phyloP scores from a whole-genome alignment of 257 asterid species.

The Fraxinus quadrangulata region DNA sequence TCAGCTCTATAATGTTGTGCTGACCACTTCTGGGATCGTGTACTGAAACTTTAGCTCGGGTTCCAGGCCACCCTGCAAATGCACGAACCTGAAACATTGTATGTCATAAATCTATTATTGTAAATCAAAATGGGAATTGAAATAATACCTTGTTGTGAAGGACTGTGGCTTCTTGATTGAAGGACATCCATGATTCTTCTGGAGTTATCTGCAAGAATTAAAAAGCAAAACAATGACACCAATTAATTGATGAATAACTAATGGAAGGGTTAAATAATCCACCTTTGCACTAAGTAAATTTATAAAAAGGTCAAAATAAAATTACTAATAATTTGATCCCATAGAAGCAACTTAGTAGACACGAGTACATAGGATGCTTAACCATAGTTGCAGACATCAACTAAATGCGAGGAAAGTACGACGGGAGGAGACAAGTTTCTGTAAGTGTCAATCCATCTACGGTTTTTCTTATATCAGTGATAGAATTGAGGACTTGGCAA shows the following conservation, averaged over 20 bases:
- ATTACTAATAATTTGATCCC: neutral
- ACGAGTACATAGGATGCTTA: neutral
- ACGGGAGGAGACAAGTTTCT: neutral
- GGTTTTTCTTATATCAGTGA: neutral
- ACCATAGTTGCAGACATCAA: neutral
- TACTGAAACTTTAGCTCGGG: conserved; percentile 69
- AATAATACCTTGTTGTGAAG: conserved; percentile 85
- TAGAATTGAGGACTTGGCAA: neutral
- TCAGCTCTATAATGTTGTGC: conserved; percentile 55
- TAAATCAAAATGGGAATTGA: conserved; percentile 21
- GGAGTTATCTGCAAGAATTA: conserved; percentile 60
- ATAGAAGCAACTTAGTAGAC: neutral
- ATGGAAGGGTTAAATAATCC: conserved; percentile 1
- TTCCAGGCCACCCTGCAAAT: conserved; percentile 99
- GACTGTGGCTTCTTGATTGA: conserved; percentile 64
- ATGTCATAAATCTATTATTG: conserved; percentile 35
- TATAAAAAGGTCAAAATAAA: neutral
- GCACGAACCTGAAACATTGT: conserved; percentile 89
- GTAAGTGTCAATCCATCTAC: neutral
- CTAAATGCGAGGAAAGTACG: neutral
- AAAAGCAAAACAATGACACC: conserved; percentile 10
- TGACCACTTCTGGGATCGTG: conserved; percentile 46
- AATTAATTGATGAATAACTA: neutral
- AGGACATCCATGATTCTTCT: conserved; percentile 85
- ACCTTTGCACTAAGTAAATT: neutral